Conservation (phyloP, 192 early-diverging fungal species). For the Backusella morwellensis region DNA sequence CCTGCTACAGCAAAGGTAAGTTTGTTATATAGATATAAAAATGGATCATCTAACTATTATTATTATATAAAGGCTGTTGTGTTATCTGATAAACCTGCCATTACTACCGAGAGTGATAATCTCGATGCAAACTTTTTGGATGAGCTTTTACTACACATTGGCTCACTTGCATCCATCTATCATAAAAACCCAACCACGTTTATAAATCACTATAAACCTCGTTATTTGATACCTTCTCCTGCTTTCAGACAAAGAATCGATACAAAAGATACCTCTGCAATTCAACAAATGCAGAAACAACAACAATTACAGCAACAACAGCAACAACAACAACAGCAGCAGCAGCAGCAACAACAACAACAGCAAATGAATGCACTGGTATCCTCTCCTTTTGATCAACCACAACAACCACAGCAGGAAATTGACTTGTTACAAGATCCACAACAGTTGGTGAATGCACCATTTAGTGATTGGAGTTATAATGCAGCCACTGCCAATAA, state of each 20-base stretch:
- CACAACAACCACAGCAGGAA: slow-evolving; percentile 11
- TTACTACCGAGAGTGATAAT: slow-evolving; percentile 92
- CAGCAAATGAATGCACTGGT: neutral
- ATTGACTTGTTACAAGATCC: slow-evolving; percentile 6
- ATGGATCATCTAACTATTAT: neutral
- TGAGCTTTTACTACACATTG: slow-evolving; percentile 85
- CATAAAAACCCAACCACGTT: slow-evolving; percentile 89
- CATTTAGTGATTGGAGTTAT: slow-evolving; percentile 9
- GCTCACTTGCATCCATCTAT: slow-evolving; percentile 86
- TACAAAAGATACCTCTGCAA: neutral
- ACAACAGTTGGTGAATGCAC: neutral
- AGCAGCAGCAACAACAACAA: neutral
- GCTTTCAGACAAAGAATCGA: slow-evolving; percentile 37
- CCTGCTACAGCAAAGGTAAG: slow-evolving; percentile 80
- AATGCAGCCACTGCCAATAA: neutral
- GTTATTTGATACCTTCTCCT: slow-evolving; percentile 50
- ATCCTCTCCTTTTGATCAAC: neutral
- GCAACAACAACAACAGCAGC: neutral
- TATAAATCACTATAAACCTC: slow-evolving; percentile 64
- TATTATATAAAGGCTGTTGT: slow-evolving; percentile 71
- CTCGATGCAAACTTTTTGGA: slow-evolving; percentile 82
- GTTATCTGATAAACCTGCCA: slow-evolving; percentile 90
- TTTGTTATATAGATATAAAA: no score
- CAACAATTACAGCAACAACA: slow-evolving; percentile 1
- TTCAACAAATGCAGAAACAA: neutral